Evolutionary conservation across 2,329 filamentous ascomycete genomes (phyloP).

Genomic region (Fusarium sp.): DNA sequence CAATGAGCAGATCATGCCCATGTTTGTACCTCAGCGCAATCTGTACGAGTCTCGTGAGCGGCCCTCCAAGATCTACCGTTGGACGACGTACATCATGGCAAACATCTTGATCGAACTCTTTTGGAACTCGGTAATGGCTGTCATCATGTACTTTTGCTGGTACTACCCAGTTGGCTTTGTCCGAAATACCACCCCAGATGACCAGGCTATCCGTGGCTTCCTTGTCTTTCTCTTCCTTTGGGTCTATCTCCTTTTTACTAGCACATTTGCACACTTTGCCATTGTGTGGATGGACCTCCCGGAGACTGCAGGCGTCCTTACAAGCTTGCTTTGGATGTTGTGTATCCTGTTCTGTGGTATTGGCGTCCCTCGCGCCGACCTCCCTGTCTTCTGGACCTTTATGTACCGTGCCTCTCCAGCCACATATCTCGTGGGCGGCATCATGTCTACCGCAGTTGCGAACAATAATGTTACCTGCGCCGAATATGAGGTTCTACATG

Average conservation of each 20-base stretch:
- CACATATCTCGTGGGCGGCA: conserved; percentile 25
- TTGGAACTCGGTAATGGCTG: conserved; percentile 40
- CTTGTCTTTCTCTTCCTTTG: conserved; percentile 41
- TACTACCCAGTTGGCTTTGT: conserved; percentile 46
- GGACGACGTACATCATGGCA: conserved; percentile 40
- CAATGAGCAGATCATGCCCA: conserved; percentile 74
- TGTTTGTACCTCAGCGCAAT: conserved; percentile 74
- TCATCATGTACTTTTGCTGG: conserved; percentile 43
- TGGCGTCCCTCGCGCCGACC: not conserved
- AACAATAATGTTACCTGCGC: not conserved
- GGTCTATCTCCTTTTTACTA: conserved; percentile 40
- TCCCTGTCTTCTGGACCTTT: conserved; percentile 28
- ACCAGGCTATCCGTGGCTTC: conserved; percentile 37
- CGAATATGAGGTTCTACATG: not conserved
- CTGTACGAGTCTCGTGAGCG: conserved; percentile 77
- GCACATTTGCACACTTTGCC: conserved; percentile 42
- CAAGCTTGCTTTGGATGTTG: conserved; percentile 57
- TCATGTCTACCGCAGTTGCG: conserved; percentile 13
- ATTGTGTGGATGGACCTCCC: conserved; percentile 38
- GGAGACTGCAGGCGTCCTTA: conserved; percentile 39
- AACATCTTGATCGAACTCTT: conserved; percentile 38
- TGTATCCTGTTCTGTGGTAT: conserved; percentile 40
- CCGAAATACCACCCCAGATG: conserved; percentile 35
- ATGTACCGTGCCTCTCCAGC: conserved; percentile 28
- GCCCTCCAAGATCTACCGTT: conserved; percentile 72